Evolutionary conservation across 495 filamentous ascomycete species (phyloP).

Genomic region (Hamigera avellanea): DNA sequence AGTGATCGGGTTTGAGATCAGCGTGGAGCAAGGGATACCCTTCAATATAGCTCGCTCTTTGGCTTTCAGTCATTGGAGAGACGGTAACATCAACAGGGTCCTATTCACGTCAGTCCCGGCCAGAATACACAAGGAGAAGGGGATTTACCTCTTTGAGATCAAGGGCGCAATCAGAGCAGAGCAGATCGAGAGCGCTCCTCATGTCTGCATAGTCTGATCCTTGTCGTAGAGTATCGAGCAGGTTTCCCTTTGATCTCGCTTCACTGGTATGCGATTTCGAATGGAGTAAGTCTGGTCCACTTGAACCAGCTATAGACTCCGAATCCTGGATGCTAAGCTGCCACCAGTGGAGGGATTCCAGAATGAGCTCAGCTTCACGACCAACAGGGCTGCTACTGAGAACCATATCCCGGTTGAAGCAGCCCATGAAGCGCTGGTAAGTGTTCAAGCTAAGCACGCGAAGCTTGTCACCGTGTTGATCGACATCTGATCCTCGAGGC

Average conservation of each 20-base stretch:
- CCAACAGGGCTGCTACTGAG: slow-evolving; percentile 8
- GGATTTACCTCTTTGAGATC: slow-evolving; percentile 16
- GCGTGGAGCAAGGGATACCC: slow-evolving; percentile 51
- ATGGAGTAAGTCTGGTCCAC: neutral
- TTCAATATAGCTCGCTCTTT: slow-evolving; percentile 51
- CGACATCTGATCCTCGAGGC: slow-evolving; percentile 57
- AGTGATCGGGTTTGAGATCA: slow-evolving; percentile 25
- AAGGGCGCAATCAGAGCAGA: slow-evolving; percentile 18
- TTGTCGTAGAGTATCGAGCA: slow-evolving; percentile 16
- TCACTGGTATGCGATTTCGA: neutral
- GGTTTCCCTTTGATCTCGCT: slow-evolving; percentile 11
- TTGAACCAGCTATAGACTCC: slow-evolving; percentile 12
- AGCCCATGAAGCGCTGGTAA: slow-evolving; percentile 69
- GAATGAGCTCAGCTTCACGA: slow-evolving; percentile 18
- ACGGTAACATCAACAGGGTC: slow-evolving; percentile 48
- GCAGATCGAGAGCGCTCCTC: slow-evolving; percentile 27
- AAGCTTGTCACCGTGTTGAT: slow-evolving; percentile 49
- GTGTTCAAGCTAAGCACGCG: slow-evolving; percentile 79
- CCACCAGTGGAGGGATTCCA: slow-evolving; percentile 29
- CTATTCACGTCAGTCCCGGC: slow-evolving; percentile 8
- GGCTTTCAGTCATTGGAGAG: slow-evolving; percentile 46
- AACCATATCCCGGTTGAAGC: slow-evolving; percentile 47
- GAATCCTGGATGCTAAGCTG: slow-evolving; percentile 25
- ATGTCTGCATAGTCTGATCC: slow-evolving; percentile 22
- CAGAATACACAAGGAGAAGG: no score